Evolutionary conservation across 768 basidiomycete genomes (phyloP), one percentile per base, ranked within the genome.

Genomic region (Termitomyces sp.): DNA sequence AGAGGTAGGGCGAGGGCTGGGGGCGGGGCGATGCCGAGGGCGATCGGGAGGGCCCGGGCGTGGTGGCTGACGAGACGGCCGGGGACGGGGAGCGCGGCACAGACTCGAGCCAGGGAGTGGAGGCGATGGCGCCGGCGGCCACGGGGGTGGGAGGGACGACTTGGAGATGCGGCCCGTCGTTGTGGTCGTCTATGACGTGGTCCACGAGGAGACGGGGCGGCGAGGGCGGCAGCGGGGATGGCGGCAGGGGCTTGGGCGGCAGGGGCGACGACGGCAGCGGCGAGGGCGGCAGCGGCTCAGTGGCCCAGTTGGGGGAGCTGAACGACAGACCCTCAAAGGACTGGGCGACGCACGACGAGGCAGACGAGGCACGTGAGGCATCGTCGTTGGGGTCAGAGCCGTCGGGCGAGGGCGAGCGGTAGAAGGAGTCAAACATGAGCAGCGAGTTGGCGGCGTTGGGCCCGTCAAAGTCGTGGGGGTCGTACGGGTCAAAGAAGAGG

Each of bases 91-190:
- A 68, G 61, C 56, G 69, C 20, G 66, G n/a, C 6, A 29, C 31
- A 4, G 48, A 32, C 2, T 63, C 63, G 3, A 68, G 65, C 68
- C 68, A 69, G 6, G 49, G 38, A 10, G 45, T 43, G 10, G 58
- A 17, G 5, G 54, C 10, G 29, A 56, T 78, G 10, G 75, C 73
- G 42, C 75, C 75, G 32, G 76, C 87, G 62, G 82, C 83, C 59
- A 94, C 80, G 8, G 92, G 92, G 3, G 92, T 94, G 25, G 91
- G 89, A 46, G 92, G 92, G 7, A 92, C 90, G 63, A 94, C 87
- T 68, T 91, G 85, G 62, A 94, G 80, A 56, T 82, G 82, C 0
- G 88, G 90, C 0, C 87, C 85, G 17, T 74, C 73, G 58, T 83
- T 81, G 2, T 86, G 87, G 12, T 86, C 86, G 56, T 86, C 86